Evolutionary conservation across 306 rosid genomes (phyloP).

Genomic region (Cyclanthera cordifolia): DNA sequence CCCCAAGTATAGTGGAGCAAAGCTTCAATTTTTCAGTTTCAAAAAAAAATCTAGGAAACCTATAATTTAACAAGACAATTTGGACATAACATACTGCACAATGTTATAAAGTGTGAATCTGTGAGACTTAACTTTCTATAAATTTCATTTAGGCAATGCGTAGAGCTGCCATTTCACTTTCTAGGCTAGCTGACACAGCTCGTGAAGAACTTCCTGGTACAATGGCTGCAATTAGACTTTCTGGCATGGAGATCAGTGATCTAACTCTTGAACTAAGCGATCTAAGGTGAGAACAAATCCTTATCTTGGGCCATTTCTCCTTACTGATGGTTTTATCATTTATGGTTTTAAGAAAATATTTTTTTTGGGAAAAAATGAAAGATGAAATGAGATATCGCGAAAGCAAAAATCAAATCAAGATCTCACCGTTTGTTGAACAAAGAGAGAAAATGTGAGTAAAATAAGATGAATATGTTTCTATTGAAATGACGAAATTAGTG

Average conservation of each 20-base stretch:
- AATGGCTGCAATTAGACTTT: conserved; percentile 93
- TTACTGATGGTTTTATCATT: neutral
- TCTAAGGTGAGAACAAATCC: conserved; percentile 46
- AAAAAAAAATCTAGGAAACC: neutral
- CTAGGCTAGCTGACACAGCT: conserved; percentile 89
- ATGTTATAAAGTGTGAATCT: neutral
- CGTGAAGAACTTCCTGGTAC: conserved; percentile 92
- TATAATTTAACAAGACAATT: neutral
- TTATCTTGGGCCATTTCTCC: neutral
- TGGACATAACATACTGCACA: neutral
- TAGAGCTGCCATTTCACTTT: conserved; percentile 76
- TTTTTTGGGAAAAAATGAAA: too few species aligned
- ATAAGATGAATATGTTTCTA: too few species aligned
- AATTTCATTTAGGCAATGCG: conserved; percentile 54
- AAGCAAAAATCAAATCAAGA: too few species aligned
- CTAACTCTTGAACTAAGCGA: conserved; percentile 70
- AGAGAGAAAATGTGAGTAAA: too few species aligned
- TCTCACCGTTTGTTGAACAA: too few species aligned
- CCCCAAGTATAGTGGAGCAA: too few species aligned
- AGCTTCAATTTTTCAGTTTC: too few species aligned
- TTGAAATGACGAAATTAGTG: too few species aligned
- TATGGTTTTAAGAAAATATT: neutral
- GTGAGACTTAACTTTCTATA: neutral
- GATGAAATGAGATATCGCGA: too few species aligned
- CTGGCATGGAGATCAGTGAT: conserved; percentile 96